Percentiles rank a stretch among this genome's conserved stretches.
Evolutionary conservation across 768 basidiomycete species (phyloP).

Genomic region (Lactifluus echinatus): DNA sequence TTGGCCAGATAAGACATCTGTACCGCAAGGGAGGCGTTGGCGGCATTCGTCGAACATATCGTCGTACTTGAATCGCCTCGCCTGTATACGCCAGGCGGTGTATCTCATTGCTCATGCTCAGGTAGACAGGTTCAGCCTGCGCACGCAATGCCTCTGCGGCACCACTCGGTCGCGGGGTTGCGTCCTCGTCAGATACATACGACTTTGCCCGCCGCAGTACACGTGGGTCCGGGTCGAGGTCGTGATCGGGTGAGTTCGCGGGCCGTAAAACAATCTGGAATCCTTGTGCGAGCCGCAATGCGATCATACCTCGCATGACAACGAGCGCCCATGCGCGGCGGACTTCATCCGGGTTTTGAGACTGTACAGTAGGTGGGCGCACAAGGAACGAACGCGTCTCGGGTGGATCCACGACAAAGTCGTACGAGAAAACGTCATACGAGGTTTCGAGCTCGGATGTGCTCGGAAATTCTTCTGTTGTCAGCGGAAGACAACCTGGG

Average conservation of each 20-base stretch:
- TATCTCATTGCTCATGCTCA: constrained; percentile 94
- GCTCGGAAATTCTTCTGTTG: constrained; percentile 81
- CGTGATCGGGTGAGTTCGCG: constrained; percentile 21
- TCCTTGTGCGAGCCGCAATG: constrained; percentile 84
- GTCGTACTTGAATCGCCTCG: constrained; percentile 81
- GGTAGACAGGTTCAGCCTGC: constrained; percentile 67
- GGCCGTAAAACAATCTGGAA: constrained; percentile 83
- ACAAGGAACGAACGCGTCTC: constrained; percentile 88
- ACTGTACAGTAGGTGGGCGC: constrained; percentile 44
- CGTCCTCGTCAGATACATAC: constrained; percentile 47
- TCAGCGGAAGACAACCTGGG: constrained; percentile 83
- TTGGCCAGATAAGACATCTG: constrained; percentile 90
- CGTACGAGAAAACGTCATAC: constrained; percentile 80
- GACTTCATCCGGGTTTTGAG: constrained; percentile 44
- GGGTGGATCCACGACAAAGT: constrained; percentile 74
- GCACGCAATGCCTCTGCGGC: constrained; percentile 56
- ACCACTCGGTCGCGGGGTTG: constrained; percentile 47
- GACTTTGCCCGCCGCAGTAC: constrained; percentile 45
- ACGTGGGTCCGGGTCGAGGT: constrained; percentile 27
- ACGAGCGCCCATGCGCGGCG: constrained; percentile 66
- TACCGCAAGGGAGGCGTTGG: constrained; percentile 61
- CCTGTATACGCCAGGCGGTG: constrained; percentile 88
- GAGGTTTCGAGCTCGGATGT: constrained; percentile 63
- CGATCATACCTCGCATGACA: constrained; percentile 91
- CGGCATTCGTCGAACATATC: constrained; percentile 72